Base-by-base conservation (phyloP, 257 asterid genomes). In the Plantago ovata region DNA sequence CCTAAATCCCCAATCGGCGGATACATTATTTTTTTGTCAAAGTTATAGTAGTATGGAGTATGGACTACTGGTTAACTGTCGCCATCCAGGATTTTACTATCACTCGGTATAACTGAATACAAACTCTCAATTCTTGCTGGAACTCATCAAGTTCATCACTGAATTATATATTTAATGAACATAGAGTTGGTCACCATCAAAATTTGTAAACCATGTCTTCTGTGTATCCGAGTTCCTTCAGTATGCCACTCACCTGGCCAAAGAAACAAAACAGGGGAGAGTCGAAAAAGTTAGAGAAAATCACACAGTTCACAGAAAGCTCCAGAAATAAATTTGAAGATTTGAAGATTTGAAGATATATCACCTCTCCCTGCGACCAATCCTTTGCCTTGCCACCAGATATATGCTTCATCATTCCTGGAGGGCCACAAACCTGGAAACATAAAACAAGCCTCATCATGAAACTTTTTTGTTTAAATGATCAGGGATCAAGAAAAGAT, bases 371-470 rank as follows among this genome's bases (percentile, higher is more conserved):
- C 74, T 92, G 98, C 12, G 91, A 63, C 43, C 79, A 46, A 54
- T 85, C 95, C 65, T 84, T 79, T 52, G 89, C 92, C 82, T 88
- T 92, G 58, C 82, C 94, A 38, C 98, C 96, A 16, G 96, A 92
- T 72, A 88, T 42, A 61, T 83, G 94, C 44, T 73, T 69, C 93
- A 92, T 92, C 95, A 92, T 75, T 64, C 95, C 98, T 65, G 96
- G 96, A 64, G 98, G 98, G 41, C 98, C 98, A 58, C 98, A 92
- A 23, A 88, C 98, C 98, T 92, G 69, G 62, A 55, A 40, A 64
- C 64, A 51, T 72, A 65, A 52, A 57, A 66, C 32, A 64, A 48
- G 55, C 10, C 36, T 41, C 22, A 10, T 13, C 20, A 18, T 49
- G 10, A 50, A 32, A 50, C 38, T 48, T 48, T 0, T n/a, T n/a